Conservation (phyloP, 345 rosid species). For the Lepidium aucheri region DNA sequence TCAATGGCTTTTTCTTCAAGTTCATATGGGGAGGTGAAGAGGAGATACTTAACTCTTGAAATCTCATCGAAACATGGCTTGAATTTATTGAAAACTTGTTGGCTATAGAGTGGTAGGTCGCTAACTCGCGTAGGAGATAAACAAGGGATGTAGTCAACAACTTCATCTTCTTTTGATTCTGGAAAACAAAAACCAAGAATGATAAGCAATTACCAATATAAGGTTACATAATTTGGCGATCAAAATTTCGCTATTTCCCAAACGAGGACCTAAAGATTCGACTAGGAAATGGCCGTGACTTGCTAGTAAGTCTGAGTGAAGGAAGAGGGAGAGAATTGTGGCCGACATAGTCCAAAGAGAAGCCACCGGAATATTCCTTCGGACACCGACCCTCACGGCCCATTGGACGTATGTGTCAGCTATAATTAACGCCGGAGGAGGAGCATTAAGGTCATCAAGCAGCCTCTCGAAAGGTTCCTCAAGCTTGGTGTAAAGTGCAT, state of each 20-base stretch:
- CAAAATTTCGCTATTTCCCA: too few species aligned
- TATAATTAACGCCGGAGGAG: conserved; percentile 27
- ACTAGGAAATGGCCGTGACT: conserved; percentile 24
- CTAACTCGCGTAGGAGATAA: conserved; percentile 22
- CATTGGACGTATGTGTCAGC: conserved; percentile 31
- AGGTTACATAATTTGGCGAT: too few species aligned
- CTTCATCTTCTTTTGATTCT: conserved; percentile 16
- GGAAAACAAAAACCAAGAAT: background rate
- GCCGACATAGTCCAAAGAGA: conserved; percentile 37
- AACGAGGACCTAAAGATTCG: conserved; percentile 29
- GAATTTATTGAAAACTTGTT: background rate
- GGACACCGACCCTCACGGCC: conserved; percentile 34
- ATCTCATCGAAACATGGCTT: conserved; percentile 27
- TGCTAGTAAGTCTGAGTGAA: conserved; percentile 17
- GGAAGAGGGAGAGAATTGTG: conserved; percentile 17
- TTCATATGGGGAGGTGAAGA: too few species aligned
- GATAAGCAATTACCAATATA: background rate
- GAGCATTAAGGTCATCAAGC: conserved; percentile 27
- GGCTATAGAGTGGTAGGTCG: conserved; percentile 21
- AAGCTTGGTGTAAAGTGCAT: conserved; percentile 1
- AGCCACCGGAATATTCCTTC: conserved; percentile 40
- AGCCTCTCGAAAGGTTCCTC: conserved; percentile 42
- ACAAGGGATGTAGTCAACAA: conserved; percentile 35
- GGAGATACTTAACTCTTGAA: conserved; percentile 39
- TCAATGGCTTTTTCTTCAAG: too few species aligned